phyloP scores from a whole-genome alignment of 2,329 filamentous ascomycete species.

The Scortechinia acanthostroma region DNA sequence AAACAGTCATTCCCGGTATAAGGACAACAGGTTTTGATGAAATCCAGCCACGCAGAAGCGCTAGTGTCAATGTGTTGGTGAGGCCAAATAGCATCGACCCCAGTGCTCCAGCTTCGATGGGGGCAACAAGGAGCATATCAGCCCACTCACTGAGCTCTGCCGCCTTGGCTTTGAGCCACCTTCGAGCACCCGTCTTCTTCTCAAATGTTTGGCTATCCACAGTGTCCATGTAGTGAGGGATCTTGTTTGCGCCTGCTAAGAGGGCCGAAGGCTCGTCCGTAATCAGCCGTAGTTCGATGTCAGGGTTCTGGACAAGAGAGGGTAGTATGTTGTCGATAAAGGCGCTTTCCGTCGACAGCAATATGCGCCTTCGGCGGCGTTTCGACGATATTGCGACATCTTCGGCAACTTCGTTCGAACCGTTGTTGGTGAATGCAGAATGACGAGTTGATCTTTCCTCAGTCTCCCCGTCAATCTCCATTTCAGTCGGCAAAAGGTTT shows the following conservation, averaged over 20 bases:
- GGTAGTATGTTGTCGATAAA: slow-evolving; percentile 26
- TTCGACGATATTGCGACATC: not conserved
- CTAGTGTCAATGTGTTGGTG: not conserved
- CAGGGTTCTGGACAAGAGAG: slow-evolving; percentile 22
- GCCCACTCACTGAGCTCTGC: slow-evolving; percentile 1
- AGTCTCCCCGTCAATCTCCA: not conserved
- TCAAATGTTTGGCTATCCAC: slow-evolving; percentile 1
- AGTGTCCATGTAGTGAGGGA: slow-evolving; percentile 2
- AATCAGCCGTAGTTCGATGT: slow-evolving; percentile 28
- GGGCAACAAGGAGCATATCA: not conserved
- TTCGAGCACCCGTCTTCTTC: not conserved
- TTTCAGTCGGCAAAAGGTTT: not conserved
- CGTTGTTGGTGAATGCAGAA: too few species aligned
- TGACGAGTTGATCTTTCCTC: not conserved
- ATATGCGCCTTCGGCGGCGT: slow-evolving; percentile 15
- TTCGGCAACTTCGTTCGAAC: not conserved
- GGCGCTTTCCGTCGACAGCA: slow-evolving; percentile 25
- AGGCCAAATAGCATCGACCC: not conserved
- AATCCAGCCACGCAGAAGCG: not conserved
- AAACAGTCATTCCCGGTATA: slow-evolving; percentile 1
- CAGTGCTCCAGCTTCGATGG: not conserved
- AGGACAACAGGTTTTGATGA: slow-evolving; percentile 1
- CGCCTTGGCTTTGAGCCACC: slow-evolving; percentile 1
- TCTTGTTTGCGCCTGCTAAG: not conserved
- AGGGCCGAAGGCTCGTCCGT: slow-evolving; percentile 18